These are phyloP conservation scores for Talaromyces nanjingensis DNA, from an alignment of 495 filamentous ascomycete species.

Conservation along the genomic window DNA sequence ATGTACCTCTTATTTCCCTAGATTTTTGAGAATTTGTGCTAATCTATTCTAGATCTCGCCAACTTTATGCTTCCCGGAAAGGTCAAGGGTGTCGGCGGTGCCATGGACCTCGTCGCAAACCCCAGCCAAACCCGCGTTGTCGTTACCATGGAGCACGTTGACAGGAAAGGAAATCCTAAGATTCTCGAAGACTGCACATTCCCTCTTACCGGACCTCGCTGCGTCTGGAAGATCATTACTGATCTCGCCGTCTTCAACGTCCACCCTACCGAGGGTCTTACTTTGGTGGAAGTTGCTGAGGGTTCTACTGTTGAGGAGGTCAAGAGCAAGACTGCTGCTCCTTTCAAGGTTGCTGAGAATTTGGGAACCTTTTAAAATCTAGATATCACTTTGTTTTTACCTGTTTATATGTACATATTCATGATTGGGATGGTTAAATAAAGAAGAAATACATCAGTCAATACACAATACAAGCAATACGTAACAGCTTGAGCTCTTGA, in stretches of 20 bases:
- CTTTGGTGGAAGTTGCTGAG: constrained; percentile 72
- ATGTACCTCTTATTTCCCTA: constrained; percentile 21
- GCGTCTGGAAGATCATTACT: constrained; percentile 84
- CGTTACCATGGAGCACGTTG: constrained; percentile 87
- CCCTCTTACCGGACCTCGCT: constrained; percentile 75
- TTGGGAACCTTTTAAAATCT: constrained; percentile 36
- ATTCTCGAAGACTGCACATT: constrained; percentile 70
- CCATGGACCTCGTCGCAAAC: constrained; percentile 87
- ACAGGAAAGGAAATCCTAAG: constrained; percentile 85
- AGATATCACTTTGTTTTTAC: constrained; percentile 9
- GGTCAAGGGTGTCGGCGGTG: constrained; percentile 88
- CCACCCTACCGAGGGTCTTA: constrained; percentile 68
- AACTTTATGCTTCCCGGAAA: constrained; percentile 77
- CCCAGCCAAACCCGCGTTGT: constrained; percentile 79
- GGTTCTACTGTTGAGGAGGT: constrained; percentile 81
- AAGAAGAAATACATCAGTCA: neutral
- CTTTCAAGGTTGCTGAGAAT: constrained; percentile 68
- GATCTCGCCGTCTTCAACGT: constrained; percentile 85
- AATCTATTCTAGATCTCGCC: constrained; percentile 22
- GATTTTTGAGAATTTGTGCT: neutral
- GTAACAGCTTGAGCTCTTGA: neutral
- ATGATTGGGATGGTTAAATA: neutral
- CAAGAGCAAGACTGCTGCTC: constrained; percentile 76
- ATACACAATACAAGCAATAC: neutral
- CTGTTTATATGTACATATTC: neutral